These are phyloP conservation scores for Dentipellis fragilis DNA, from an alignment of 768 basidiomycete genomes.

Conservation along the genomic window DNA sequence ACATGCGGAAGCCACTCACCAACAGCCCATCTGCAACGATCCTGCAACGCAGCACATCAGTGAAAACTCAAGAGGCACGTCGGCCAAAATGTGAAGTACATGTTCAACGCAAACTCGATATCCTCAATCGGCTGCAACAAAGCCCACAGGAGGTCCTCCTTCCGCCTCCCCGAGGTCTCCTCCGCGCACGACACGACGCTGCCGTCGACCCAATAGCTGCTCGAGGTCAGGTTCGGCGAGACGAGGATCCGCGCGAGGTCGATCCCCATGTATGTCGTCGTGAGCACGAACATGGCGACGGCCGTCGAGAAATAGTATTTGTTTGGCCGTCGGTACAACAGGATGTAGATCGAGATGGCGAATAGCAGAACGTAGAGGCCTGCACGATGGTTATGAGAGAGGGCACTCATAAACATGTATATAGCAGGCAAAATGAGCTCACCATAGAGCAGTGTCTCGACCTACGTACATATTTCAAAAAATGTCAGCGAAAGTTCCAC, in stretches of 20 bases:
- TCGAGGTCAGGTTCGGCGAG: not conserved
- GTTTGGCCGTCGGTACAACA: not conserved
- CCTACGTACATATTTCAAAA: not conserved
- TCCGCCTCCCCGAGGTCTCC: not conserved
- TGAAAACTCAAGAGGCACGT: not conserved
- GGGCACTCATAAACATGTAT: not conserved
- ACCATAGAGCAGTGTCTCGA: not conserved
- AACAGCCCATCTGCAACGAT: not conserved
- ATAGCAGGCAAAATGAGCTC: not conserved
- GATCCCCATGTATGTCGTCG: not conserved
- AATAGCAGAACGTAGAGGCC: not conserved
- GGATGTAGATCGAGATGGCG: not conserved
- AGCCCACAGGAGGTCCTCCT: not conserved
- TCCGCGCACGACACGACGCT: not conserved
- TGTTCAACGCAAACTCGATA: not conserved
- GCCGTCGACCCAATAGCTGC: not conserved
- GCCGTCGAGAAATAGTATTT: not conserved
- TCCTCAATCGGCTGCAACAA: not conserved
- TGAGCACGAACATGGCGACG: not conserved
- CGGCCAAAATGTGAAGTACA: not conserved
- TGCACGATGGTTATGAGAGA: not conserved
- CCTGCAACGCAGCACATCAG: not conserved
- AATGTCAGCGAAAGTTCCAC: no score
- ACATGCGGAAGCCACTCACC: not conserved
- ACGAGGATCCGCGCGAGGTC: not conserved